Base-by-base conservation (phyloP, 1,284 basidiomycete species). In the Ceratobasidium sp. region DNA sequence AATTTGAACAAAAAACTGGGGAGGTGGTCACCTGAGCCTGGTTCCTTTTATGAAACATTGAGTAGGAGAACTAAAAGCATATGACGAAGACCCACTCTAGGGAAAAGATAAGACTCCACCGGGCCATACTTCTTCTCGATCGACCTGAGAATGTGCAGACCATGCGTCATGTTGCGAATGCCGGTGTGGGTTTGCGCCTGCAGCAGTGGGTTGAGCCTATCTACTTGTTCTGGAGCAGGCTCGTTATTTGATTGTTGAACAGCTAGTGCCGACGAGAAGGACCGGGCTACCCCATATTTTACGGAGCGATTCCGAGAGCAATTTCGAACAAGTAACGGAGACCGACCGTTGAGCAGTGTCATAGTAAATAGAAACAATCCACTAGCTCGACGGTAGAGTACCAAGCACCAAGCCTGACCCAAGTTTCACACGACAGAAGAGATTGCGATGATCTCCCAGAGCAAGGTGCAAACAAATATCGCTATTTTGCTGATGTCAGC, bases 1-100 rank as follows among this genome's bases (percentile, higher is more conserved):
- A 72, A 72, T 47, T 54, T 72, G 51, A 72, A 72, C 56, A 60
- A 60, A 33, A 72, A 72, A 24, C 36, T 72, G 11, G 69, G 69
- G n/a, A 45, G 29, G 36, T 72, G 60, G 27, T 72, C 69, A 8
- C 56, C 56, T 19, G 69, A 59, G 15, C 69, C 69, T n/a, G 54
- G 56, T 50, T 72, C 69, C 69, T 72, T 19, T 29, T 8, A 22
- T 24, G 56, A 47, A 9, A 9, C 29, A 44, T 56, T 31, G 27
- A 57, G 29, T 66, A 22, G 17, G 50, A 44, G 15, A 44, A 62
- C 29, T 47, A n/a, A 15, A 7, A 11, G 17, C 15, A 19, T 15
- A 14, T 29, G 44, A n/a, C 27, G n/a, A 33, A 47, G 7, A 50
- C 69, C 60, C 41, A 72, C 69, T 41, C 69, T 56, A 50, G 69